phyloP scores from a whole-genome alignment of 805 yeast species.

The Yamadazyma nakazawae region DNA sequence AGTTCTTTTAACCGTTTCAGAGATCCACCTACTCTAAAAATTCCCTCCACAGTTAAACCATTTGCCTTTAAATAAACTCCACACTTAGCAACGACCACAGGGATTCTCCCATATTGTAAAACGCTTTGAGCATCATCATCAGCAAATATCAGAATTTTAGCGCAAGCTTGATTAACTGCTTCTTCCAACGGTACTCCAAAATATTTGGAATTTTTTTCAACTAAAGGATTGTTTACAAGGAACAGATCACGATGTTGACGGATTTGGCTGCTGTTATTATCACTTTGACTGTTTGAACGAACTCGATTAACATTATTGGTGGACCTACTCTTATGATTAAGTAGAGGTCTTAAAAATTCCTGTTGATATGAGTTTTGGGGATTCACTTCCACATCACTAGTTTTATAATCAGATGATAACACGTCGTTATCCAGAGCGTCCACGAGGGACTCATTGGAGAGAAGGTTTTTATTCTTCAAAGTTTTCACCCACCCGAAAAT shows the following conservation, averaged over 20 bases:
- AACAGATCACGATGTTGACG: slow-evolving; percentile 52
- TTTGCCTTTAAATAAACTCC: slow-evolving; percentile 80
- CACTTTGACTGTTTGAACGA: slow-evolving; percentile 30
- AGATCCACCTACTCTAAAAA: slow-evolving; percentile 90
- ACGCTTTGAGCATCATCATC: slow-evolving; percentile 53
- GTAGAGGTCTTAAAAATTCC: slow-evolving; percentile 41
- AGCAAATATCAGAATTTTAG: slow-evolving; percentile 63
- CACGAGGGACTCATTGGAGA: slow-evolving; percentile 38
- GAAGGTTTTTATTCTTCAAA: slow-evolving; percentile 34
- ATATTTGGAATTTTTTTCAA: slow-evolving; percentile 53
- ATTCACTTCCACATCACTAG: slow-evolving; percentile 10
- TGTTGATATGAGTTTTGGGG: slow-evolving; percentile 1
- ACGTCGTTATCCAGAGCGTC: slow-evolving; percentile 22
- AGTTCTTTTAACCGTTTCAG: slow-evolving; percentile 82
- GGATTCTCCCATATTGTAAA: slow-evolving; percentile 82
- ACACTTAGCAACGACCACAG: slow-evolving; percentile 93
- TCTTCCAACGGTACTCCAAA: slow-evolving; percentile 75
- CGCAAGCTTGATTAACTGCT: slow-evolving; percentile 74
- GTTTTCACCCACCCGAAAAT: slow-evolving; percentile 46
- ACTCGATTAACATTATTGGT: slow-evolving; percentile 43
- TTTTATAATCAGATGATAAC: slow-evolving; percentile 9
- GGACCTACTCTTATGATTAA: slow-evolving; percentile 50
- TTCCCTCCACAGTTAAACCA: slow-evolving; percentile 81
- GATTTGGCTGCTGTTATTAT: slow-evolving; percentile 12
- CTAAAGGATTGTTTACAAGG: slow-evolving; percentile 41